Evolutionary conservation across 306 rosid genomes (phyloP).

Genomic region (Lagenaria siceraria): DNA sequence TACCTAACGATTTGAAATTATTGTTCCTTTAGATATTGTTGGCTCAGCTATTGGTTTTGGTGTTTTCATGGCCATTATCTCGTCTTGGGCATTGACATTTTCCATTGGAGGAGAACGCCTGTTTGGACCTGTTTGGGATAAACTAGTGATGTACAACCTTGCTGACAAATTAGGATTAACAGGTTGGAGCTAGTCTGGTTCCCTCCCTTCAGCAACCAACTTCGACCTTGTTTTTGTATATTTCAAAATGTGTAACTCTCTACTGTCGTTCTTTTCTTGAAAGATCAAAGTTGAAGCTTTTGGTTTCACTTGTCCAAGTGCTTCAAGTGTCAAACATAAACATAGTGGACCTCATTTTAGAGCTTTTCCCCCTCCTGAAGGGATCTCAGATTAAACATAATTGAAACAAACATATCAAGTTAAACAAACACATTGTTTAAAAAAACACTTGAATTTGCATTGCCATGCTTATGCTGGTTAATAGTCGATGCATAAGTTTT

Average conservation of each 20-base stretch:
- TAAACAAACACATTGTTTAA: neutral
- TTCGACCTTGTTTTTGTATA: neutral
- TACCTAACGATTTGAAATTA: slow-evolving; percentile 3
- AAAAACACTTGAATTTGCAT: neutral
- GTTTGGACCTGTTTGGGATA: slow-evolving; percentile 77
- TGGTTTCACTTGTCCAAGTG: neutral
- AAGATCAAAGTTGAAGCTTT: neutral
- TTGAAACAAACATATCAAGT: neutral
- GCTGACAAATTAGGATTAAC: slow-evolving; percentile 75
- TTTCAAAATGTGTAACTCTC: neutral
- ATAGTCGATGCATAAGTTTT: neutral
- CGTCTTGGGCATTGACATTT: slow-evolving; percentile 84
- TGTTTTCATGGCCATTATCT: slow-evolving; percentile 38
- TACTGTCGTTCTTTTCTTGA: neutral
- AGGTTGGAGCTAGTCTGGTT: slow-evolving; percentile 56
- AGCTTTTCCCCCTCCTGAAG: neutral
- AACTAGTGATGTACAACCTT: slow-evolving; percentile 77
- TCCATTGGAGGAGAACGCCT: slow-evolving; percentile 68
- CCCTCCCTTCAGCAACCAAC: neutral
- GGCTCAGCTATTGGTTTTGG: slow-evolving; percentile 73
- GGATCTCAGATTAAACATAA: neutral
- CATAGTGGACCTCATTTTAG: neutral
- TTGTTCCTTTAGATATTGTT: slow-evolving; percentile 34
- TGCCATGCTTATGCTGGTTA: neutral
- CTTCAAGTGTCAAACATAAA: neutral